Percentiles rank a stretch among this genome's conserved stretches.
Evolutionary conservation across 2,329 filamentous ascomycete species (phyloP).

Genomic region (Nothophaeocryptopus gaeumannii): DNA sequence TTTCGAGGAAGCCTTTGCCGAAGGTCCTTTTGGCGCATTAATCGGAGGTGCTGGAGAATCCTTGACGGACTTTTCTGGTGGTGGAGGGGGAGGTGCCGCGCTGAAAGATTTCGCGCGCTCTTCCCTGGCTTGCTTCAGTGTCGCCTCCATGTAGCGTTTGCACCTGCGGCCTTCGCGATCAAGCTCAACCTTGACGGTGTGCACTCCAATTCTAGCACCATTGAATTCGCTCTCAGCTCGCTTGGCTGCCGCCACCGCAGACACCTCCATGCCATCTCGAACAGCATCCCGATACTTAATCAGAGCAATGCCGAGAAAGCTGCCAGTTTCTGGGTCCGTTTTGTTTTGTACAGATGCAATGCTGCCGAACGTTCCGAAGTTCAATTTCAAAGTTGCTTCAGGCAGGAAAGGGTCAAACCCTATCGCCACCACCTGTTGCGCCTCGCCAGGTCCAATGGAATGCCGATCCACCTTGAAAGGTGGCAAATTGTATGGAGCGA

Average conservation of each 20-base stretch:
- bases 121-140: conserved; percentile 66
- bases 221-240: conserved; percentile 74
- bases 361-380: conserved; percentile 79
- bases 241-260: conserved; percentile 77
- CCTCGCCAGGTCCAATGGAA: conserved; percentile 83
- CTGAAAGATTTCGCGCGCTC: conserved; percentile 49
- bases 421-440: conserved; percentile 87
- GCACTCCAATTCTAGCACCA: conserved; percentile 74
- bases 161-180: conserved; percentile 87
- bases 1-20: conserved; percentile 49
- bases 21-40: conserved; percentile 82
- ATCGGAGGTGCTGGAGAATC: conserved; percentile 64
- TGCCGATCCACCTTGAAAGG: conserved; percentile 82
- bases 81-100: conserved; percentile 34
- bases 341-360: conserved; percentile 90
- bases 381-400: conserved; percentile 65
- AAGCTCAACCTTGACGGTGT: conserved; percentile 76
- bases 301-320: conserved; percentile 88
- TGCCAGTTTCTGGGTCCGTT: conserved; percentile 90
- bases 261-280: conserved; percentile 53
- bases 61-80: conserved; percentile 32
- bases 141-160: conserved; percentile 70
- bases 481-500: conserved; percentile 73
- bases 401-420: conserved; percentile 90
- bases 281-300: conserved; percentile 80